Conservation (phyloP, 192 early-diverging fungal genomes). For the Umbelopsis sp. region DNA sequence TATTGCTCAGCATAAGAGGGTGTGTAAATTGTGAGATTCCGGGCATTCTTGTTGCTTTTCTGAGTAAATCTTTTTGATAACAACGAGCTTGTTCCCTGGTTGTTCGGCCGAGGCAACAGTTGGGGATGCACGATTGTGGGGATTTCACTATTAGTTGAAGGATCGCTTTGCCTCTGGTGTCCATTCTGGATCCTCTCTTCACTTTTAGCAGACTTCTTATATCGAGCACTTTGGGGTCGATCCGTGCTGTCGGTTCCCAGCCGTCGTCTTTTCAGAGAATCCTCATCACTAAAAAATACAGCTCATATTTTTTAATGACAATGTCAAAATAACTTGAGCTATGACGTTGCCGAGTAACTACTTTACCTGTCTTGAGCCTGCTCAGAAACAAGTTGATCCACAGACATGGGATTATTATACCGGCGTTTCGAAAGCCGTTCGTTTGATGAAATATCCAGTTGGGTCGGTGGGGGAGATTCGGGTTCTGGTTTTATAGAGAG, state of each 20-base stretch:
- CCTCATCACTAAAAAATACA: slow-evolving; percentile 11
- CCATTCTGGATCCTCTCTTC: slow-evolving; percentile 23
- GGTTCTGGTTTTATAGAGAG: slow-evolving; percentile 29
- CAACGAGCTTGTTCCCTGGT: slow-evolving; percentile 5
- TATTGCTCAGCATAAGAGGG: slow-evolving; percentile 50
- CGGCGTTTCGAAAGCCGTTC: slow-evolving; percentile 5
- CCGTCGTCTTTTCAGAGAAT: slow-evolving; percentile 24
- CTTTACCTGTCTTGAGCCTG: slow-evolving; percentile 29
- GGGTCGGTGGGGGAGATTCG: slow-evolving; percentile 19
- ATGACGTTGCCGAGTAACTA: neutral
- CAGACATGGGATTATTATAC: slow-evolving; percentile 10
- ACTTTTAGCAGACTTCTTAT: neutral
- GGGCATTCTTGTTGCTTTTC: slow-evolving; percentile 48
- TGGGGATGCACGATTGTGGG: slow-evolving; percentile 1
- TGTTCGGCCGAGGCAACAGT: neutral
- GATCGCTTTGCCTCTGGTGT: neutral
- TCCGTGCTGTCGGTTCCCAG: slow-evolving; percentile 16
- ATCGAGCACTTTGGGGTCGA: neutral
- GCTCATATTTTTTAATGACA: too few relatives aligned
- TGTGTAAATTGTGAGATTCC: slow-evolving; percentile 52
- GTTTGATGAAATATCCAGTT: neutral
- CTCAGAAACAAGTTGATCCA: slow-evolving; percentile 38
- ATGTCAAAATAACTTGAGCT: slow-evolving; percentile 18
- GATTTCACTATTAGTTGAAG: slow-evolving; percentile 20
- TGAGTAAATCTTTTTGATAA: slow-evolving; percentile 38